Evolutionary conservation across 2,329 filamentous ascomycete genomes (phyloP).

Genomic region (Cladosporium sp.): DNA sequence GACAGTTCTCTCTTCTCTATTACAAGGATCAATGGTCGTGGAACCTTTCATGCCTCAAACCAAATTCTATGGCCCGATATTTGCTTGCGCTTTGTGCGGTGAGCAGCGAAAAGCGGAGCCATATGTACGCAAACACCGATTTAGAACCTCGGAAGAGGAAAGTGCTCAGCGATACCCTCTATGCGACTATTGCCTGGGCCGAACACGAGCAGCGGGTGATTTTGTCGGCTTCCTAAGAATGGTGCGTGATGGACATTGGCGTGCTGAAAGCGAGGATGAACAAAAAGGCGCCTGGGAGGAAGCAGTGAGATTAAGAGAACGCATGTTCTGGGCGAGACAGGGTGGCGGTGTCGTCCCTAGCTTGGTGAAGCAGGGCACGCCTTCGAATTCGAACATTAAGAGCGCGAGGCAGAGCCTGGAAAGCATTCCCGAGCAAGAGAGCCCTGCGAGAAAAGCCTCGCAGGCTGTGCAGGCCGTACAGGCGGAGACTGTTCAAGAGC

Average conservation of each 20-base stretch:
- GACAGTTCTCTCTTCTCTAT: conserved; percentile 78
- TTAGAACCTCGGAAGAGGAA: conserved; percentile 83
- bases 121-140: conserved; percentile 79
- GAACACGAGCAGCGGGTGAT: conserved; percentile 85
- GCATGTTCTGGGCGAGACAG: conserved; percentile 96
- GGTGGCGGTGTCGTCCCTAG: conserved; percentile 86
- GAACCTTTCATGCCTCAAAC: conserved; percentile 68
- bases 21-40: conserved; percentile 81
- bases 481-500: background rate
- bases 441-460: conserved; percentile 8
- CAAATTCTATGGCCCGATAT: conserved; percentile 57
- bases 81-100: conserved; percentile 84
- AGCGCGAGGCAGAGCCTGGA: conserved; percentile 28
- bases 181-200: conserved; percentile 81
- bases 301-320: conserved; percentile 81
- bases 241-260: conserved; percentile 89
- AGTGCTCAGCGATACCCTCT: conserved; percentile 86
- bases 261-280: conserved; percentile 77
- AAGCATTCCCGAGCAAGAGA: conserved; percentile 22
- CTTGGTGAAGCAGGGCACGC: conserved; percentile 25
- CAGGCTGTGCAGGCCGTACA: conserved; percentile 7
- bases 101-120: conserved; percentile 71
- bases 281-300: conserved; percentile 93
- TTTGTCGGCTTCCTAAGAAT: conserved; percentile 89
- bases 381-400: conserved; percentile 8